Base-by-base conservation (phyloP, 768 basidiomycete genomes). In the Phylloporus sp. region DNA sequence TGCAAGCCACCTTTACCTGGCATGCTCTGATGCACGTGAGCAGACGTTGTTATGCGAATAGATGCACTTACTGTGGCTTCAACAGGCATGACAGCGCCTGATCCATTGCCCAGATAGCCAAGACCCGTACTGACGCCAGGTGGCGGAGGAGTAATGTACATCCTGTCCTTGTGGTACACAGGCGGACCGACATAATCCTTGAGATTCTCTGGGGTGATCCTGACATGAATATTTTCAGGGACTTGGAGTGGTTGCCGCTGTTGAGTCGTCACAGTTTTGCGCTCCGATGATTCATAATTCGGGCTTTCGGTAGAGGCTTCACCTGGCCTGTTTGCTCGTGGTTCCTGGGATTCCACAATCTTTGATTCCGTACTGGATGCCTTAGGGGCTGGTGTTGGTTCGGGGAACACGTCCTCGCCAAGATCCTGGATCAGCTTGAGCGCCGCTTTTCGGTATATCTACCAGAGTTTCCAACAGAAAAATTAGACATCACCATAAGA, bases 371-470 rank as follows among this genome's bases (percentile, higher is more conserved):
- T 46, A 18, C 11, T 52, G 8, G 64, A 51, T 34, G 22, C 47
- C n/a, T 38, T 42, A n/a, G 63, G 39, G 22, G 64, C 29, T n/a
- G 61, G 49, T 40, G 55, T 46, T 10, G 86, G 82, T 60, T 94
- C 93, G 1, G 92, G 89, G 58, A 95, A 80, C 0, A 79, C 80
- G 4, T 86, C 83, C 65, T 97, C 95, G 20, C 92, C 93, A 8
- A 97, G 80, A 49, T 95, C 91, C 59, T 86, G 79, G 1, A 98
- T 91, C 47, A 99, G 81, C 68, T 88, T 91, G 58, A 95, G 74
- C 0, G 95, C 95, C 13, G 95, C 91, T 68, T 99, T 99, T 54
- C 97, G 84, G 70, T 95, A 98, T 51, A 99, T 94, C 93, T 97
- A 50, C 20, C 16, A 47, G 43, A 8, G 10, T 20, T 27, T 45